Percentiles rank a stretch among this genome's conserved stretches.
Evolutionary conservation across 1,284 basidiomycete genomes (phyloP).

Genomic region (Cutaneotrichosporon sp.): DNA sequence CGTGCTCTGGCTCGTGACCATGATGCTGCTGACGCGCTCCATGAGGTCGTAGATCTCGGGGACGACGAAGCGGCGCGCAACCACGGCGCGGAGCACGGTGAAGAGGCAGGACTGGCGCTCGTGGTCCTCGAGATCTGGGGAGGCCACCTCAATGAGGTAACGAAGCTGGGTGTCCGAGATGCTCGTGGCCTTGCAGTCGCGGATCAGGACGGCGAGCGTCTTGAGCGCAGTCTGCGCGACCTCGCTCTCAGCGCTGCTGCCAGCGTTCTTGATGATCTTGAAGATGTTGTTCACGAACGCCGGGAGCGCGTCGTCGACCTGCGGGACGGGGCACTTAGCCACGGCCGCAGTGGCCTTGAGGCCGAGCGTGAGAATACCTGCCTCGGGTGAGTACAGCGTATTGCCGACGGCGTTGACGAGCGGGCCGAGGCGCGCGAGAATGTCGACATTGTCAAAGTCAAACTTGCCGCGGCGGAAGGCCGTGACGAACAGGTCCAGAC

Average conservation of each 20-base stretch:
- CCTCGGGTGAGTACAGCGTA: constrained; percentile 81
- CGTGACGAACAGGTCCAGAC: constrained; percentile 86
- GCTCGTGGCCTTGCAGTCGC: constrained; percentile 75
- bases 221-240: constrained; percentile 85
- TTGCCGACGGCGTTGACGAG: constrained; percentile 88
- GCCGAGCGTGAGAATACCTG: constrained; percentile 74
- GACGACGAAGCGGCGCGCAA: constrained; percentile 85
- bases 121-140: constrained; percentile 92
- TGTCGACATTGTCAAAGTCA: constrained; percentile 70
- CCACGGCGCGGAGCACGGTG: constrained; percentile 85
- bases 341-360: constrained; percentile 80
- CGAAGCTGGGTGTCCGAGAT: constrained; percentile 87
- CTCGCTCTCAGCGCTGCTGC: constrained; percentile 80
- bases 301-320: constrained; percentile 73
- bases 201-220: constrained; percentile 77
- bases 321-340: constrained; percentile 77
- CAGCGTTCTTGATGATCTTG: constrained; percentile 76
- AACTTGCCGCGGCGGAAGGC: constrained; percentile 83
- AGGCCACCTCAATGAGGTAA: constrained; percentile 78
- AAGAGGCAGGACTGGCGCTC: constrained; percentile 85
- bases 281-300: constrained; percentile 85
- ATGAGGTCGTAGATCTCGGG: constrained; percentile 98
- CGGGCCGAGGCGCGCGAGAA: constrained; percentile 77
- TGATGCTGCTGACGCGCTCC: constrained; percentile 89
- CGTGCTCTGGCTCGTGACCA: constrained; percentile 88